Evolutionary conservation across 2,329 filamentous ascomycete species (phyloP).

Genomic region (Colletotrichum kahawae): DNA sequence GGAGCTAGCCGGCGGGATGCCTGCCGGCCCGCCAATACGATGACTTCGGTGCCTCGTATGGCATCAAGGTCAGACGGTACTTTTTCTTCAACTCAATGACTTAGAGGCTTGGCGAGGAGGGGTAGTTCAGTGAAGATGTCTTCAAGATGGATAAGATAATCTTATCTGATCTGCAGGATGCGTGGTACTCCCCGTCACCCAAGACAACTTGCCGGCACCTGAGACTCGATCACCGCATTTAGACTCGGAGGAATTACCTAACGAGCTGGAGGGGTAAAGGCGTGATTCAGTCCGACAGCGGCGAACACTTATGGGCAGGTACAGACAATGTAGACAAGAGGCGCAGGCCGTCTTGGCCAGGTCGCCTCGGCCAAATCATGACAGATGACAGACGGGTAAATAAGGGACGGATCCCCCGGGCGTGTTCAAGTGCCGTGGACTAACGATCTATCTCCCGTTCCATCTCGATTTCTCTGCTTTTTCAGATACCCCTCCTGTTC

Average conservation of each 20-base stretch:
- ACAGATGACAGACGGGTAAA: neutral
- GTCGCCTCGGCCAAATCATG: neutral
- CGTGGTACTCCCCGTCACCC: constrained; percentile 3
- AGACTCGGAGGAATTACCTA: constrained; percentile 3
- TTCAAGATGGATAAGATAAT: constrained; percentile 38
- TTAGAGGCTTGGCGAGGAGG: constrained; percentile 13
- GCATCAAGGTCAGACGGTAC: neutral
- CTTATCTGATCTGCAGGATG: constrained; percentile 26
- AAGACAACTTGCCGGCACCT: neutral
- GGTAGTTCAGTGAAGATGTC: neutral
- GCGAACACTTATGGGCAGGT: neutral
- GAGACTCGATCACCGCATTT: neutral
- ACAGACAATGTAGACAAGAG: neutral
- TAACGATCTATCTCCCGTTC: neutral
- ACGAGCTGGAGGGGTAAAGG: neutral
- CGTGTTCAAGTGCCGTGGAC: neutral
- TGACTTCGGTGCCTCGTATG: neutral
- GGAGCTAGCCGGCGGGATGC: neutral
- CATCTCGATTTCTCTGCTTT: neutral
- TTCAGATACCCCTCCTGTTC: constrained; percentile 11
- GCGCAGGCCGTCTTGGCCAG: neutral
- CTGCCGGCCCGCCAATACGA: neutral
- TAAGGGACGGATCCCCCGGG: neutral
- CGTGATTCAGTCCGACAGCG: neutral
- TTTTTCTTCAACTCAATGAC: neutral